phyloP scores from a whole-genome alignment of 2,329 filamentous ascomycete species.

The Ambrosiella beaveri region DNA sequence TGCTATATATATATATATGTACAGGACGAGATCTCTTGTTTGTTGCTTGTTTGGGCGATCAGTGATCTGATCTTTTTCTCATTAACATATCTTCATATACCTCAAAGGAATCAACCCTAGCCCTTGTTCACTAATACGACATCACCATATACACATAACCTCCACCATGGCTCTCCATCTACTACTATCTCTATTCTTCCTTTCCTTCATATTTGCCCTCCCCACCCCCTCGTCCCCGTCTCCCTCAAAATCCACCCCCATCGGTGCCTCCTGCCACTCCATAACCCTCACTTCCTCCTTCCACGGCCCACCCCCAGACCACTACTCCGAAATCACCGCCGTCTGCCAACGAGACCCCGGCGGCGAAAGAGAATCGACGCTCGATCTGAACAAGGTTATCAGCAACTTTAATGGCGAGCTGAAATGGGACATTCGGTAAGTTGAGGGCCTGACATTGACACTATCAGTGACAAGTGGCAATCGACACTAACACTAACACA shows the following conservation, averaged over 20 bases:
- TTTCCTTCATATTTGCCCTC: neutral
- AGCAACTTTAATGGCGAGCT: slow-evolving; percentile 12
- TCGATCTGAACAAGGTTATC: slow-evolving; percentile 4
- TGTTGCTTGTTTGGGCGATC: too few species aligned
- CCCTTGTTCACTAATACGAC: too few species aligned
- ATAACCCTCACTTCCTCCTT: slow-evolving; percentile 5
- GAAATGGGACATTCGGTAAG: slow-evolving; percentile 11
- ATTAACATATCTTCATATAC: neutral
- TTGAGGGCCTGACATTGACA: neutral
- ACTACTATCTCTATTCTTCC: neutral
- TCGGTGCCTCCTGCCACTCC: slow-evolving; percentile 6
- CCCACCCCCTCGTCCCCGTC: neutral
- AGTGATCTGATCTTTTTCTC: too few species aligned
- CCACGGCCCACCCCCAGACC: slow-evolving; percentile 5
- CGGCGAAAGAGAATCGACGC: neutral
- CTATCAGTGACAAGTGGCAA: neutral
- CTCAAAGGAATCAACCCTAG: too few species aligned
- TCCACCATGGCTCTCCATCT: neutral
- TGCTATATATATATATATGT: too few species aligned
- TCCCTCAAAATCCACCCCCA: neutral
- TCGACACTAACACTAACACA: neutral
- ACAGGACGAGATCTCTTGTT: too few species aligned
- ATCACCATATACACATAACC: too few species aligned
- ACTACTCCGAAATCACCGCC: slow-evolving; percentile 7
- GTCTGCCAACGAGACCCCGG: slow-evolving; percentile 2